Evolutionary conservation across 345 rosid species (phyloP).

Genomic region (Populus tremula): DNA sequence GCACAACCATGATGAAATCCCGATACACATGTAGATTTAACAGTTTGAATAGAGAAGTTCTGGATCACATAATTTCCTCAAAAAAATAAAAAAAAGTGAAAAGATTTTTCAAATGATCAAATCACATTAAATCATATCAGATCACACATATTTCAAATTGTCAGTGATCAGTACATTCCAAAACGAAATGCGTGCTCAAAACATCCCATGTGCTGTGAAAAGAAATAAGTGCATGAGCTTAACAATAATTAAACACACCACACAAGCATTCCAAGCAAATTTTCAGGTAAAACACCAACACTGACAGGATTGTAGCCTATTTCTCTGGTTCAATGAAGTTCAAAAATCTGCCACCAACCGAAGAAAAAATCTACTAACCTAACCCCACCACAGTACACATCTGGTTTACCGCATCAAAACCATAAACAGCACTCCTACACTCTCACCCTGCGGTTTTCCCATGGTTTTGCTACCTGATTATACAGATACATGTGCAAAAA

Average conservation of each 20-base stretch:
- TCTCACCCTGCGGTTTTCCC: not conserved
- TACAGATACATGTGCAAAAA: not conserved
- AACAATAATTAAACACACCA: not conserved
- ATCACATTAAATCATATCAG: constrained; percentile 2
- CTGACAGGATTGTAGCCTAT: not conserved
- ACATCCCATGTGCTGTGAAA: not conserved
- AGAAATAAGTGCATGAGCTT: not conserved
- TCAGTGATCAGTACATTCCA: not conserved
- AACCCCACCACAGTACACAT: not conserved
- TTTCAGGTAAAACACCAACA: not conserved
- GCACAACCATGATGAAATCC: not conserved
- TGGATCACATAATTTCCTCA: not conserved
- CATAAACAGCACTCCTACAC: not conserved
- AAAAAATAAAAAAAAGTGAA: not conserved
- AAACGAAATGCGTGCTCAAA: not conserved
- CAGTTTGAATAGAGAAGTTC: not conserved
- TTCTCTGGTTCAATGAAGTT: not conserved
- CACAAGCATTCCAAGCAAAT: not conserved
- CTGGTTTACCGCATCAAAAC: not conserved
- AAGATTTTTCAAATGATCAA: not conserved
- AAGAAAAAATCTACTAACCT: not conserved
- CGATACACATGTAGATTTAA: not conserved
- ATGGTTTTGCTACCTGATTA: not conserved
- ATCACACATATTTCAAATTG: not conserved
- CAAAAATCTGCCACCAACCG: not conserved